Base-by-base conservation (phyloP, 1,284 basidiomycete species). In the Vanrija sp. region DNA sequence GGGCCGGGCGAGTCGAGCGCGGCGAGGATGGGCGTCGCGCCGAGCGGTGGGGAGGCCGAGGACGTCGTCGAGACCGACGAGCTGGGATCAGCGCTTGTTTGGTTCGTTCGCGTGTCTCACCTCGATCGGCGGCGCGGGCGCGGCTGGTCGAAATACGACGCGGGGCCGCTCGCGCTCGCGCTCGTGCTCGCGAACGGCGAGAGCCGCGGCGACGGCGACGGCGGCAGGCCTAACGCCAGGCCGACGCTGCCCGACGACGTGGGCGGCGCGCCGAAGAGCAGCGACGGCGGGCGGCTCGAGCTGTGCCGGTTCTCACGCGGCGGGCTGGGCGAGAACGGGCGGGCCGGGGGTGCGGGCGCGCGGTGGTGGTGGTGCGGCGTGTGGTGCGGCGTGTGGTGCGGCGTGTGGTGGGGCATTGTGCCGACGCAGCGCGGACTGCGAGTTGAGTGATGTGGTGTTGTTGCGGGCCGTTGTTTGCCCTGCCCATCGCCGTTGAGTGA, bases 251-350 rank as follows among this genome's bases (percentile, higher is more conserved):
- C 25, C 19, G 14, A 37, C 14, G 45, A 25, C 10, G 60, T 46
- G 23, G 49, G 27, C 4, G 51, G 18, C 3, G 49, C 59, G 15
- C 59, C 61, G 38, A 62, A 53, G n/a, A 60, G 50, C 16, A 62
- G 35, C 2, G 58, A 57, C 3, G 61, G 58, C 4, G 58, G 61
- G 14, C 58, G 42, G 19, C 55, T 56, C 2, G 55, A 35, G 9
- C 53, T 58, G 44, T 58, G 56, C 9, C 49, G 38, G 45, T 57
- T 63, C n/a, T 60, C 56, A 16, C 54, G 42, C 12, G 58, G 56
- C 19, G 61, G 56, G 5, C 53, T 54, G 16, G 61, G 61, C 15
- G 58, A 60, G 45, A 62, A 58, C 9, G 61, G 61, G 6, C 58
- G 49, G 1, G 50, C 22, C 5, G 49, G 22, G 31, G 31, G 31